phyloP scores from a whole-genome alignment of 768 basidiomycete genomes.

The Trametes cingulata region DNA sequence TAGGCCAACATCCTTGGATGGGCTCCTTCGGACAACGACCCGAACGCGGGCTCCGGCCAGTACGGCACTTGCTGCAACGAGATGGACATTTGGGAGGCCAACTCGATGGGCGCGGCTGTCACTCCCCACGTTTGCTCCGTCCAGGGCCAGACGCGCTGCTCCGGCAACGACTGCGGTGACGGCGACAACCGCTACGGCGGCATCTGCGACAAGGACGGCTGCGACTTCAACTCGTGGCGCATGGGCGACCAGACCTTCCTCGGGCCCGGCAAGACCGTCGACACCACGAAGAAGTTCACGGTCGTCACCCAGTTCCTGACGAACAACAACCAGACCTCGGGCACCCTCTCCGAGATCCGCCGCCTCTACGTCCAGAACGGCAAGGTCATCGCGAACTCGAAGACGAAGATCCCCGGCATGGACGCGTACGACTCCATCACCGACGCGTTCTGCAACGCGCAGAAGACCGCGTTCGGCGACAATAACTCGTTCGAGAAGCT shows the following conservation, averaged over 20 bases:
- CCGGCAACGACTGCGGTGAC: constrained; percentile 38
- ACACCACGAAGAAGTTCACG: constrained; percentile 52
- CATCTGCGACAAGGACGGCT: constrained; percentile 56
- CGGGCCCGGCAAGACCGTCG: constrained; percentile 47
- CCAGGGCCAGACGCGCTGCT: constrained; percentile 43
- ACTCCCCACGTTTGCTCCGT: constrained; percentile 51
- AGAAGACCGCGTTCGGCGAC: constrained; percentile 48
- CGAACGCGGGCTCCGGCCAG: constrained; percentile 46
- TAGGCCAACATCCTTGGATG: constrained; percentile 50
- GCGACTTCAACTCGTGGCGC: constrained; percentile 64
- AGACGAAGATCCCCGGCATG: constrained; percentile 46
- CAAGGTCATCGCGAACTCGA: constrained; percentile 51
- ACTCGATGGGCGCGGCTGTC: constrained; percentile 47
- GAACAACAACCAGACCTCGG: constrained; percentile 42
- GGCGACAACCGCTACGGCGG: constrained; percentile 40
- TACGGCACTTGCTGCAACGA: constrained; percentile 54
- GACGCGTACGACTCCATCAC: constrained; percentile 47
- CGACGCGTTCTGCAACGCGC: constrained; percentile 45
- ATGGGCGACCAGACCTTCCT: constrained; percentile 50
- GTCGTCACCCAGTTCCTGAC: constrained; percentile 62
- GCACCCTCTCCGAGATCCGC: constrained; percentile 52
- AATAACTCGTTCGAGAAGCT: constrained; percentile 41
- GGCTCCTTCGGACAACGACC: constrained; percentile 36
- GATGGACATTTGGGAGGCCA: constrained; percentile 62
- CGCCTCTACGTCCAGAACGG: constrained; percentile 57